Conservation (phyloP, 2,329 filamentous ascomycete genomes). For the Diaporthe sp. region DNA sequence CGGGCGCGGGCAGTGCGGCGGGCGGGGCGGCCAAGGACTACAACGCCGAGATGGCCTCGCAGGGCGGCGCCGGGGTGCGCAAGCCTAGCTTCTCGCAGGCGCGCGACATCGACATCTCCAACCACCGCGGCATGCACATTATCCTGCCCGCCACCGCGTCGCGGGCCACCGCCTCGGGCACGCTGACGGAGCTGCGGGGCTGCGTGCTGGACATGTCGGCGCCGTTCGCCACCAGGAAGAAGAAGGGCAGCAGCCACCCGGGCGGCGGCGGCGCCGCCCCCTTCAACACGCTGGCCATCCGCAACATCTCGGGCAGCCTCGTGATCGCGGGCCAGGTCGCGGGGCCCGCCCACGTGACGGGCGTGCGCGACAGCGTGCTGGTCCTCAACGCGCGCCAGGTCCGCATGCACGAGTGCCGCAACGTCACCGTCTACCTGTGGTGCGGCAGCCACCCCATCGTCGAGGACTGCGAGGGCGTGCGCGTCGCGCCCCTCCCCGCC, state of each 20-base stretch:
- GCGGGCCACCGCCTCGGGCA: conserved; percentile 80
- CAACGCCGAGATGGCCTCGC: conserved; percentile 67
- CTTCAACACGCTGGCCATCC: conserved; percentile 79
- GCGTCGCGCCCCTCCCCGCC: conserved; percentile 82
- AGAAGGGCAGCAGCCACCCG: not conserved
- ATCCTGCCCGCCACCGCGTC: conserved; percentile 80
- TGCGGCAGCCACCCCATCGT: conserved; percentile 92
- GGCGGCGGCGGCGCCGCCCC: conserved; percentile 53
- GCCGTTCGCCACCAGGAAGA: conserved; percentile 62
- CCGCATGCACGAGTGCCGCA: conserved; percentile 87
- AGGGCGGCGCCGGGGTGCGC: conserved; percentile 59
- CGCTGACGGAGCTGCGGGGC: conserved; percentile 75
- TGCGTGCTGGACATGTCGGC: conserved; percentile 88
- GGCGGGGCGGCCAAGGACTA: conserved; percentile 61
- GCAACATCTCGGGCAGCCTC: conserved; percentile 77
- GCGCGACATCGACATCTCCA: conserved; percentile 74
- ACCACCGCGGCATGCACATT: conserved; percentile 79
- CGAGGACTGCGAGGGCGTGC: conserved; percentile 84
- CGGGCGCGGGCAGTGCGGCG: not conserved
- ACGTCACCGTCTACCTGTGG: conserved; percentile 87
- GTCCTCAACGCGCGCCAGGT: conserved; percentile 89
- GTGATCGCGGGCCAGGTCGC: conserved; percentile 83
- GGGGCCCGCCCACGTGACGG: conserved; percentile 88
- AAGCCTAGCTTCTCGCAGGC: conserved; percentile 75
- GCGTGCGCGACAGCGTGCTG: conserved; percentile 78